Evolutionary conservation across 2,329 filamentous ascomycete genomes (phyloP), one percentile per base, ranked within the genome.

Genomic region (Elsinoe batatas): DNA sequence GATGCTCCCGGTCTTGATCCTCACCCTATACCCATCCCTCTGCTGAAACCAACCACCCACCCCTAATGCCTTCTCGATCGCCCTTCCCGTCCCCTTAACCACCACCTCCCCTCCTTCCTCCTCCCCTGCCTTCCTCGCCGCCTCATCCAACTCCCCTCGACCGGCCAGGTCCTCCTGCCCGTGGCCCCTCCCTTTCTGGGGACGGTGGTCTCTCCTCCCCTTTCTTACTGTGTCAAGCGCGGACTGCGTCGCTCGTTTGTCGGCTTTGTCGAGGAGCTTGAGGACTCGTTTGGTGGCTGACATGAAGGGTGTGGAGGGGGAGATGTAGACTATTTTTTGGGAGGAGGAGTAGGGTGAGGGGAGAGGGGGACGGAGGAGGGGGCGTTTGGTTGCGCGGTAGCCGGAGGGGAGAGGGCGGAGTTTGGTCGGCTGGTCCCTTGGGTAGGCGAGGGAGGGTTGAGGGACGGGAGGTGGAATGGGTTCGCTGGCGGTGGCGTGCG

Each of bases 41-140:
- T 79, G 74, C 67, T 81, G 77, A 61, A 88, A 88, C 74, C 80
- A 85, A 33, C 79, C 68, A 0, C 80, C 85, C 5, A 89, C 67
- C 22, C 78, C 73, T 57, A 87, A 67, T 1, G 79, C 79, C 68
- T 81, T 82, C 59, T 78, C 74, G 30, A 89, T 82, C 6, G 85
- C 85, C 61, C 77, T 78, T 1, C 85, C 85, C 0, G 83, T 84
- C 6, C 80, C 85, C 54, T 84, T 75, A 1, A 88, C 67, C 12
- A 78, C 72, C 3, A 87, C 82, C 17, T 76, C 72, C 61, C 82
- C 79, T 53, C 62, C 61, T 35, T 73, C 62, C 61, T 64, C 46
- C 50, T 61, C 58, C 54, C 64, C 62, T 6, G 62, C 64, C 26
- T 69, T 61, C 36, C 38, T 40, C 13, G 43, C 56, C 13, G 56